These are phyloP conservation scores for Carex kokanica DNA, from an alignment of 176 grass and related monocot genomes.

Conservation along the genomic window DNA sequence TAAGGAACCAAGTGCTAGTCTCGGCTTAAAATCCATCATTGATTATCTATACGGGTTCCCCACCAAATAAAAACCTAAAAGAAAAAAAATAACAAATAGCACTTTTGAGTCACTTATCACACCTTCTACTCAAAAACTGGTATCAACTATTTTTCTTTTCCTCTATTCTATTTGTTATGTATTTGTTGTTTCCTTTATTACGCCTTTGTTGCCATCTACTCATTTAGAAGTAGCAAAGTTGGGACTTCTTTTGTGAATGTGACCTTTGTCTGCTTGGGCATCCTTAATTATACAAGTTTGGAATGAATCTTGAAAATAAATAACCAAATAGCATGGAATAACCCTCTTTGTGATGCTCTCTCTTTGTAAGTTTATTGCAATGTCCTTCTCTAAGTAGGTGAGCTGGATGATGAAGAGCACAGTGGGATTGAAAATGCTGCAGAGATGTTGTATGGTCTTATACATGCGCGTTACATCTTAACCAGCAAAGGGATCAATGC, in stretches of 20 bases:
- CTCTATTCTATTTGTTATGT: neutral
- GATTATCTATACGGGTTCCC: neutral
- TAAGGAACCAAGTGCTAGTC: neutral
- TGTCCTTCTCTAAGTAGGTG: conserved; percentile 41
- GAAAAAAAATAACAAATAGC: neutral
- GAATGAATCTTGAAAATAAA: neutral
- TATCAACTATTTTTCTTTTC: neutral
- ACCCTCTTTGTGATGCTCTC: neutral
- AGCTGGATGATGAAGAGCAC: conserved; percentile 78
- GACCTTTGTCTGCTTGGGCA: neutral
- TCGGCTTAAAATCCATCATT: neutral
- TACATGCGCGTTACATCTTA: conserved; percentile 87
- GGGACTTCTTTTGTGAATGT: neutral
- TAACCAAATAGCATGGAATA: neutral
- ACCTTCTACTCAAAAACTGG: neutral
- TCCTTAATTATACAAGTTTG: neutral
- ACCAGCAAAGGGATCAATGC: conserved; percentile 85
- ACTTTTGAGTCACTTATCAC: neutral
- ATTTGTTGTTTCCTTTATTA: neutral
- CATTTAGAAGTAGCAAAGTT: neutral
- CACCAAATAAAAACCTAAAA: neutral
- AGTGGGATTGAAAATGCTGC: conserved; percentile 91
- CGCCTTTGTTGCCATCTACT: neutral
- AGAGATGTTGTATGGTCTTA: conserved; percentile 87
- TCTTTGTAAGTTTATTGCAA: neutral